Evolutionary conservation across 2,329 filamentous ascomycete genomes (phyloP), one percentile per base, ranked within the genome.

Genomic region (Fusarium equiseti): DNA sequence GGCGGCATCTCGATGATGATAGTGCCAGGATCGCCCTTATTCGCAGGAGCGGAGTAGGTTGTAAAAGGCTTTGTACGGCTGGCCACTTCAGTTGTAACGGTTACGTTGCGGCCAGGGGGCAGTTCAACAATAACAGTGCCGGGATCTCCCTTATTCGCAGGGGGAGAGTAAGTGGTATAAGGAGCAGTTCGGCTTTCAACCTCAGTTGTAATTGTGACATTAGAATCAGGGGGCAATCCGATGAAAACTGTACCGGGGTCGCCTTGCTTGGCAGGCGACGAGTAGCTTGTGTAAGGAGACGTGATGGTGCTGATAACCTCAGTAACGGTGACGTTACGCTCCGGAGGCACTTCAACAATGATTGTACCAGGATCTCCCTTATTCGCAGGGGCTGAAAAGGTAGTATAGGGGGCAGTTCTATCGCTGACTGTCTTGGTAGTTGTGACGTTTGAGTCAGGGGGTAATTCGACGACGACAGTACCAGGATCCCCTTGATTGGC

Each of bases 241-340:
- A 68, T 51, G 29, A 62, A 57, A 10, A 67, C 46, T 15, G 65
- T 68, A 27, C 63, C 63, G 13, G 63, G 61, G 42, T 66, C 63
- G 44, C 63, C 63, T 32, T 31, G 49, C 9, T 35, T 45, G 3
- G 32, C 32, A 22, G 66, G 53, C 7, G 66, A 35, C 2, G 58
- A 63, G 11, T 54, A 68, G 5, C 32, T 48, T 18, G 66, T 68
- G 27, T 54, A 63, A 8, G 63, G 66, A 12, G 52, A 57, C 3
- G 66, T 68, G 5, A 68, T 44, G 3, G 56, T 52, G 42, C 66
- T 59, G 29, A 32, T 38, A 16, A 63, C 57, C 20, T 63, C 40
- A 2, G 67, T 70, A 5, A 70, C 55, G 18, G 65, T 68, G 11
- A 68, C 58, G 18, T 63, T 68, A n/a, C 27, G 52, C 16, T 51